Evolutionary conservation across 805 yeast genomes (phyloP).

Genomic region (Candida nitratophila): DNA sequence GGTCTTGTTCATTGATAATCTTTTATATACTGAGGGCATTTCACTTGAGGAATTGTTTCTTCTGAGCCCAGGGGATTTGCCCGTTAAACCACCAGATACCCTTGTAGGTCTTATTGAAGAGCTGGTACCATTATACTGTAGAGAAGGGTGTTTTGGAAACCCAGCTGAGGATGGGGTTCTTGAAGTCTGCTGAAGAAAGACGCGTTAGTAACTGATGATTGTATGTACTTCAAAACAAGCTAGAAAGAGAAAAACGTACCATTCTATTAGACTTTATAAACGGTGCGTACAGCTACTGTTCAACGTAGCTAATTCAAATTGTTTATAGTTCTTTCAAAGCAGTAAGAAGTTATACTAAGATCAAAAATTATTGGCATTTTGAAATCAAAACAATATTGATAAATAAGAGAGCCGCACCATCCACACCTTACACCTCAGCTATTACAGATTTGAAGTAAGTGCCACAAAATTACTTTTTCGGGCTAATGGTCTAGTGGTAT

Average conservation of each 20-base stretch:
- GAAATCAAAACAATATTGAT: background rate
- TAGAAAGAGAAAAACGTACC: no score
- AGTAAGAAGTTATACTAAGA: no score
- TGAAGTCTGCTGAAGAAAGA: background rate
- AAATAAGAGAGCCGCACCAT: background rate
- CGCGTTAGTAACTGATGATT: background rate
- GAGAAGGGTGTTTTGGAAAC: background rate
- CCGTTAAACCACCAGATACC: no score
- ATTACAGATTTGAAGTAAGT: no score
- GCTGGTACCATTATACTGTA: background rate
- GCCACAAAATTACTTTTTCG: background rate
- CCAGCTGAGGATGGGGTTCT: background rate
- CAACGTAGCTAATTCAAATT: no score
- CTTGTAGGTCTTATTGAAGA: background rate
- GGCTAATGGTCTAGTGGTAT: constrained; percentile 4
- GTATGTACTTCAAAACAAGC: no score
- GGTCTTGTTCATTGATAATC: background rate
- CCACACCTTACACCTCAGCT: background rate
- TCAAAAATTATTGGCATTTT: no score
- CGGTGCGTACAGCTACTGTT: no score
- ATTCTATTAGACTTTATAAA: no score
- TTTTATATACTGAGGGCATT: background rate
- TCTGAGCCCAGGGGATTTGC: background rate
- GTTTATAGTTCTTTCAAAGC: no score
- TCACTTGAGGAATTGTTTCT: background rate